Conservation (phyloP, 2,329 filamentous ascomycete genomes). For the Fusarium clavum region DNA sequence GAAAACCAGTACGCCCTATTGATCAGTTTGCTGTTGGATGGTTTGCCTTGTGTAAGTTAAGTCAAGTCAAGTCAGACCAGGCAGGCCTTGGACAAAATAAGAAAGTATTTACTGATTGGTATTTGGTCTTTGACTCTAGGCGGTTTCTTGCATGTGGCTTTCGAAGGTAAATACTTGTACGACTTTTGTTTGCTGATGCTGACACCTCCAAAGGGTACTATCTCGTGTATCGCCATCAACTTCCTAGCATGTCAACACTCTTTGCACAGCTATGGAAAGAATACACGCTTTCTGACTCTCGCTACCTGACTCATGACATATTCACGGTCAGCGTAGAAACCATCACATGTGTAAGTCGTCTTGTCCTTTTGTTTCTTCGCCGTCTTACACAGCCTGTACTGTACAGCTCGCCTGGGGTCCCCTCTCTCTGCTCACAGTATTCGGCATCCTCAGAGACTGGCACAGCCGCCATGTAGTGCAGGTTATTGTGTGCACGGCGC, state of each 20-base stretch:
- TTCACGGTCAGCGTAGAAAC: constrained; percentile 91
- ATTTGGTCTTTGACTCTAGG: constrained; percentile 54
- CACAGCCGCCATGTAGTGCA: constrained; percentile 64
- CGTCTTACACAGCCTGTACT: constrained; percentile 5
- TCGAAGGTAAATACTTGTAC: constrained; percentile 70
- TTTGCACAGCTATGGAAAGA: constrained; percentile 94
- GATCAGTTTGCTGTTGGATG: constrained; percentile 62
- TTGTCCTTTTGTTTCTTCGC: background rate
- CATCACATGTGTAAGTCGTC: constrained; percentile 76
- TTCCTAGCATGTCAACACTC: constrained; percentile 76
- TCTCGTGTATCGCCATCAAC: constrained; percentile 72
- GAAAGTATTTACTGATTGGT: background rate
- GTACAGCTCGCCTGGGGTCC: constrained; percentile 67
- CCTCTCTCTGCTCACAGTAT: constrained; percentile 63
- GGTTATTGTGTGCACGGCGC: constrained; percentile 62
- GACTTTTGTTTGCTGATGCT: background rate
- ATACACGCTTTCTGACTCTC: constrained; percentile 86
- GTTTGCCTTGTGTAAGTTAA: constrained; percentile 65
- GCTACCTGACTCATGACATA: constrained; percentile 83
- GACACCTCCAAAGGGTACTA: constrained; percentile 72
- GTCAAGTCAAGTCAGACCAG: constrained; percentile 6
- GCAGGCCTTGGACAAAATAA: background rate
- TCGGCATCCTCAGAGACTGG: constrained; percentile 58
- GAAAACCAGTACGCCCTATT: constrained; percentile 37
- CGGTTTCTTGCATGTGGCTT: constrained; percentile 80